A percentile compares a stretch with the other conserved stretches of the same genome.
Evolutionary conservation across 148 eudicot genomes (phyloP).

Genomic region (Diospyros kaki): DNA sequence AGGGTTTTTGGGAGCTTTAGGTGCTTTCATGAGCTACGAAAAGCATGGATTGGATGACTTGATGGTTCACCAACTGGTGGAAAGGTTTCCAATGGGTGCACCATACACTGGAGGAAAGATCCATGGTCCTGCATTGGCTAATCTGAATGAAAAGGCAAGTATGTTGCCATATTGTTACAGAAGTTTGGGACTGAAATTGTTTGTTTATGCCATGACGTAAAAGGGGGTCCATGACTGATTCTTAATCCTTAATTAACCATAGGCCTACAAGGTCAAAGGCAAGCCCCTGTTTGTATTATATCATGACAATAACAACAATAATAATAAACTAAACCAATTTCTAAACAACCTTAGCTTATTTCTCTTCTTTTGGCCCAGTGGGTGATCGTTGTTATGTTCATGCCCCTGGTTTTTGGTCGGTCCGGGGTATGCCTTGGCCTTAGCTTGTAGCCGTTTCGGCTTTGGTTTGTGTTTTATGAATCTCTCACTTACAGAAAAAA

Average conservation of each 20-base stretch:
- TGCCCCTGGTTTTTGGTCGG: too few relatives aligned
- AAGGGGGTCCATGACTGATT: neutral
- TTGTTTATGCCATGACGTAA: neutral
- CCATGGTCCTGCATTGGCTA: slow-evolving; percentile 91
- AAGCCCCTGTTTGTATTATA: too few relatives aligned
- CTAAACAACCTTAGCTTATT: too few relatives aligned
- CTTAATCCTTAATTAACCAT: too few relatives aligned
- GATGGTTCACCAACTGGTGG: slow-evolving; percentile 95
- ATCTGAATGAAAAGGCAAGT: slow-evolving; percentile 87
- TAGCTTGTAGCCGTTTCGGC: too few relatives aligned
- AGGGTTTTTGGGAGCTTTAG: slow-evolving; percentile 98
- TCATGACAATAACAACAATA: too few relatives aligned
- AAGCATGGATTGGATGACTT: slow-evolving; percentile 93
- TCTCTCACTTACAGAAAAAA: rapidly evolving
- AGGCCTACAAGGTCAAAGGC: too few relatives aligned
- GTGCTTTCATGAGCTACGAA: slow-evolving; percentile 98
- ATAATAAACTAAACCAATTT: too few relatives aligned
- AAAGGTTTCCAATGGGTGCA: slow-evolving; percentile 99
- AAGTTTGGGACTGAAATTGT: neutral
- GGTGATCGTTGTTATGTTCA: too few relatives aligned
- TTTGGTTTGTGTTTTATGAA: too few relatives aligned
- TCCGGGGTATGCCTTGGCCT: too few relatives aligned
- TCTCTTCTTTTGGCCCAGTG: too few relatives aligned
- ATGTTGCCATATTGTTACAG: neutral
- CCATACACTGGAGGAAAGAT: slow-evolving; percentile 90